Conservation (phyloP, 495 filamentous ascomycete genomes). For the Aspergillus biplanus region DNA sequence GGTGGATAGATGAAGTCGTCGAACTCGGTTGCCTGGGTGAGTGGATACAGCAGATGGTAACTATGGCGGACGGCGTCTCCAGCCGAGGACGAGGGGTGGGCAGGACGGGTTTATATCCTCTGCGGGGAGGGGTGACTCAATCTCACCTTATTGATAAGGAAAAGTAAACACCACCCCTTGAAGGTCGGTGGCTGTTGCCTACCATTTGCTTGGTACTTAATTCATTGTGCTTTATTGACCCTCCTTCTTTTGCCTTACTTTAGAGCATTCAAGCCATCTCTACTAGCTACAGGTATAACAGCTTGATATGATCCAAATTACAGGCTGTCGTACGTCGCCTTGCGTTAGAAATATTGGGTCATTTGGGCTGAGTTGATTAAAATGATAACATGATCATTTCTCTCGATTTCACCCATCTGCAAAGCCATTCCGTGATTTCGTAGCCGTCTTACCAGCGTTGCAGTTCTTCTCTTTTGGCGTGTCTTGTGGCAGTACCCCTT, state of each 20-base stretch:
- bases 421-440: not conserved
- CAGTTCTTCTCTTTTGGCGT: not conserved
- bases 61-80: slow-evolving; percentile 5
- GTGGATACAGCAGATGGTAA: not conserved
- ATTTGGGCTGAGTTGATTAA: not conserved
- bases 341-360: not conserved
- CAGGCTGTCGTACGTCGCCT: not conserved
- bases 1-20: not conserved
- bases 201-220: not conserved
- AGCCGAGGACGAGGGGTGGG: slow-evolving; percentile 16
- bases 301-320: not conserved
- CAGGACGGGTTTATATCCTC: slow-evolving; percentile 14
- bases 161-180: not conserved
- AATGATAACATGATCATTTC: not conserved
- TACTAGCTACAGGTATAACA: not conserved
- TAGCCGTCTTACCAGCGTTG: not conserved
- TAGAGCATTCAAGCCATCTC: not conserved
- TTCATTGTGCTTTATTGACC: not conserved
- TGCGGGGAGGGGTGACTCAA: slow-evolving; percentile 20
- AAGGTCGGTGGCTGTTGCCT: not conserved
- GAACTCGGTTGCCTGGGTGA: not conserved
- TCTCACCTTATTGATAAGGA: slow-evolving; percentile 17
- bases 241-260: not conserved
- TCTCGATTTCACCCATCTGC: not conserved
- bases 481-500: not conserved